Evolutionary conservation across 2,329 filamentous ascomycete species (phyloP).

Genomic region (Epichloe brachyelytri): DNA sequence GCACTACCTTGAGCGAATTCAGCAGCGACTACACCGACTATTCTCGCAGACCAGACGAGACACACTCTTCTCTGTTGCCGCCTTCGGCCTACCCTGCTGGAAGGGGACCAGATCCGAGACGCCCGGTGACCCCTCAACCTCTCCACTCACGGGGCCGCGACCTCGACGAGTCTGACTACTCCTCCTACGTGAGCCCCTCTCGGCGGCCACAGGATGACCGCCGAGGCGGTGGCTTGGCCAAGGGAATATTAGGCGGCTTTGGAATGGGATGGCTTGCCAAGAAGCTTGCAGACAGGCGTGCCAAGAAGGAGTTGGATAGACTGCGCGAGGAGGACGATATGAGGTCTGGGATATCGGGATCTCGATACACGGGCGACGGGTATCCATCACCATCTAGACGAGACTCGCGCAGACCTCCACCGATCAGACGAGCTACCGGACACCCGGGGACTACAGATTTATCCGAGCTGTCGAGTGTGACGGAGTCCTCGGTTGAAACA

Average conservation of each 20-base stretch:
- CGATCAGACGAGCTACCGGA: slow-evolving; percentile 18
- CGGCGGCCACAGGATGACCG: slow-evolving; percentile 34
- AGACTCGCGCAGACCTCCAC: slow-evolving; percentile 17
- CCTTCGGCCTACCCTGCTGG: slow-evolving; percentile 30
- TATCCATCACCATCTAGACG: slow-evolving; percentile 35
- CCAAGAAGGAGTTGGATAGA: slow-evolving; percentile 35
- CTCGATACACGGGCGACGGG: slow-evolving; percentile 58
- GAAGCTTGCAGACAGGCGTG: slow-evolving; percentile 45
- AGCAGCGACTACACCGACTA: slow-evolving; percentile 34
- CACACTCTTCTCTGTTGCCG: slow-evolving; percentile 31
- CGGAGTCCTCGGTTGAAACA: slow-evolving; percentile 23
- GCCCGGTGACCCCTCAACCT: slow-evolving; percentile 34
- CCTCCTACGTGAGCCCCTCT: slow-evolving; percentile 51
- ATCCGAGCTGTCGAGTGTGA: slow-evolving; percentile 20
- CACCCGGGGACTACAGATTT: slow-evolving; percentile 15
- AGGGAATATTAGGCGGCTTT: slow-evolving; percentile 46
- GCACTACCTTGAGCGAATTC: slow-evolving; percentile 34
- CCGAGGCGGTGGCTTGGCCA: slow-evolving; percentile 35
- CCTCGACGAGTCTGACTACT: slow-evolving; percentile 42
- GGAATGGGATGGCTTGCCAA: slow-evolving; percentile 58
- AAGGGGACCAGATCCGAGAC: slow-evolving; percentile 25
- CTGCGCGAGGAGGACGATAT: slow-evolving; percentile 36
- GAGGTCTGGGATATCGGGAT: slow-evolving; percentile 47
- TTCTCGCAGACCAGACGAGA: slow-evolving; percentile 14
- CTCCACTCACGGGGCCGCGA: slow-evolving; percentile 34